These are phyloP conservation scores for Neurospora sp. DNA, from an alignment of 495 filamentous ascomycete species.

Conservation along the genomic window DNA sequence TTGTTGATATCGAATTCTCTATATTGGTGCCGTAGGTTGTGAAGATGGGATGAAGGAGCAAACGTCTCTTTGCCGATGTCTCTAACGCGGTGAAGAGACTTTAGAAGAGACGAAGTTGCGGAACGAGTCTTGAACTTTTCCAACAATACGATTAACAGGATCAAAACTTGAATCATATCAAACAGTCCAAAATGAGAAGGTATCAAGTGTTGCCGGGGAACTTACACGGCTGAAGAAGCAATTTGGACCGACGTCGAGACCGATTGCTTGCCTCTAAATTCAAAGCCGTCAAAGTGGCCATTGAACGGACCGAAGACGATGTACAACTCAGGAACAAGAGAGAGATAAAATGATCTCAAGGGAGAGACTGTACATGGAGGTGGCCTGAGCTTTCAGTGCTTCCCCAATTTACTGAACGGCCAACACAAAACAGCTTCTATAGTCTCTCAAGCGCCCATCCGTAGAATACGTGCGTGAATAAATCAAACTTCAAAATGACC, in stretches of 20 bases:
- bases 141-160: not conserved
- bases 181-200: not conserved
- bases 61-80: not conserved
- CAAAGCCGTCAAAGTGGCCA: not conserved
- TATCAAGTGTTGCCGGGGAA: not conserved
- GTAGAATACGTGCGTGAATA: not conserved
- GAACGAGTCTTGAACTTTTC: not conserved
- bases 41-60: not conserved
- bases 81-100: not conserved
- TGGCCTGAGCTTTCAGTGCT: not conserved
- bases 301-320: not conserved
- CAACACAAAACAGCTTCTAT: not conserved
- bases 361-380: not conserved
- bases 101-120: not conserved
- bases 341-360: not conserved
- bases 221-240: not conserved
- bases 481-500: not conserved
- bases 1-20: not conserved
- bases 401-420: not conserved
- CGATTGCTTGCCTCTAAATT: not conserved
- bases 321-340: not conserved
- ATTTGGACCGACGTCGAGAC: not conserved
- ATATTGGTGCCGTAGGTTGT: not conserved
- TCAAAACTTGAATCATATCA: not conserved
- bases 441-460: not conserved